Evolutionary conservation across 176 grass and related monocot genomes (phyloP).

Genomic region (Oryza glaberrima): DNA sequence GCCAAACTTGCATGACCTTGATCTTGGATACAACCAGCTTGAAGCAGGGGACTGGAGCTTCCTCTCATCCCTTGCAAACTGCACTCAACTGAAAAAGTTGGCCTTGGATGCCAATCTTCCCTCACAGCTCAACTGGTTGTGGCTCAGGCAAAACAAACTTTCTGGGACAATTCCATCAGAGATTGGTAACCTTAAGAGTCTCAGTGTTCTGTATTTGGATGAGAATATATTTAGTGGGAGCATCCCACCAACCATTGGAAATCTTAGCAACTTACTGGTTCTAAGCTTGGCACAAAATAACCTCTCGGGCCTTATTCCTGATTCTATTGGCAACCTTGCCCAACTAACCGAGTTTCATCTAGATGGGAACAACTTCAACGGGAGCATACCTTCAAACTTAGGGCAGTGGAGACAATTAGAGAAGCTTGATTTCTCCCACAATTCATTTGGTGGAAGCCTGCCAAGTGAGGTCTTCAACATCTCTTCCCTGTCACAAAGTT

Average conservation of each 20-base stretch:
- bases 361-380: conserved; percentile 42
- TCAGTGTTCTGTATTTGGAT: conserved; percentile 39
- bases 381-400: conserved; percentile 38
- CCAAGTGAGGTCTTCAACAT: conserved; percentile 36
- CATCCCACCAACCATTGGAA: conserved; percentile 29
- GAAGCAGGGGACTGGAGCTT: conserved; percentile 44
- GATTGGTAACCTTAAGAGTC: conserved; percentile 45
- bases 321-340: conserved; percentile 30
- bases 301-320: conserved; percentile 15
- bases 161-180: conserved; percentile 46
- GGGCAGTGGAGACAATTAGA: conserved; percentile 46
- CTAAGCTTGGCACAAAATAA: not conserved
- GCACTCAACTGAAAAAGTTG: conserved; percentile 9
- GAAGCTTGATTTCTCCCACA: conserved; percentile 35
- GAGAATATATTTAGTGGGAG: conserved; percentile 15
- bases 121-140: conserved; percentile 10
- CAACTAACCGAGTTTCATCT: conserved; percentile 9
- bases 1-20: not conserved
- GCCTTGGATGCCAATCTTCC: conserved; percentile 45
- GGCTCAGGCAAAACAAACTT: conserved; percentile 47
- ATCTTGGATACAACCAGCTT: conserved; percentile 40
- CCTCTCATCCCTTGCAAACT: conserved; percentile 50
- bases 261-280: conserved; percentile 24
- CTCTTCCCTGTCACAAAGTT: conserved; percentile 21
- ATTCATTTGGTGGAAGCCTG: conserved; percentile 31